Percentiles rank a stretch among this genome's conserved stretches.
These are phyloP conservation scores for Xylaria sp. DNA, from an alignment of 2,329 filamentous ascomycete genomes.

Conservation along the genomic window DNA sequence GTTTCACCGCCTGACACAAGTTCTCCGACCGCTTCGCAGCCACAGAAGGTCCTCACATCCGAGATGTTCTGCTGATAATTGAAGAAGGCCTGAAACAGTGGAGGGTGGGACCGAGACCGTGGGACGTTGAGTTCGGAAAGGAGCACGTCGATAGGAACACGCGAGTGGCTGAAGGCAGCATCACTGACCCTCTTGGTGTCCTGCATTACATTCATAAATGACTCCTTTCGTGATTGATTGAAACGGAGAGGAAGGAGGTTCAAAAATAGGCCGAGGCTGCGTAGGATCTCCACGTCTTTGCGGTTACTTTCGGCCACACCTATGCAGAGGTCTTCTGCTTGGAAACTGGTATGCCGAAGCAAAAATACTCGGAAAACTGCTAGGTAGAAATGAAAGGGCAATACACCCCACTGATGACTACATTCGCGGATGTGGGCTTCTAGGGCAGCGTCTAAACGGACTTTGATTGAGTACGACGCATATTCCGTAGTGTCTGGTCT, in stretches of 20 bases:
- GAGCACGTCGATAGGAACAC: slow-evolving; percentile 18
- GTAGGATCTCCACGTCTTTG: slow-evolving; percentile 6
- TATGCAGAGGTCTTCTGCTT: slow-evolving; percentile 57
- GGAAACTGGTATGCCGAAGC: too few species aligned
- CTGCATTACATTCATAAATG: background rate
- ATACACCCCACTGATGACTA: background rate
- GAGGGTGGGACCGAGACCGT: background rate
- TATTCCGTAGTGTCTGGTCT: too few species aligned
- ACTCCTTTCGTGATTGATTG: background rate
- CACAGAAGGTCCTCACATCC: slow-evolving; percentile 4
- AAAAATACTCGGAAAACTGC: slow-evolving; percentile 49
- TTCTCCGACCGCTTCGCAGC: slow-evolving; percentile 6
- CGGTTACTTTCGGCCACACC: slow-evolving; percentile 57
- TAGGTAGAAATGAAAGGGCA: slow-evolving; percentile 52
- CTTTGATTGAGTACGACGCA: too few species aligned
- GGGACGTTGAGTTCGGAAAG: slow-evolving; percentile 7
- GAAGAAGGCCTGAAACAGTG: slow-evolving; percentile 24
- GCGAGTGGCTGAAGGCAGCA: slow-evolving; percentile 7
- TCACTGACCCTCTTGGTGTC: background rate
- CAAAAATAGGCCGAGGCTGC: slow-evolving; percentile 15
- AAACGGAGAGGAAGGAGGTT: slow-evolving; percentile 17
- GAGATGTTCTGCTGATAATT: slow-evolving; percentile 12
- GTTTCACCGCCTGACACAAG: background rate
- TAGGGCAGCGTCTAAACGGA: background rate
- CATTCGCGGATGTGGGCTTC: background rate